These are phyloP conservation scores for Colletotrichum sansevieriae DNA, from an alignment of 2,329 filamentous ascomycete genomes.

Conservation along the genomic window DNA sequence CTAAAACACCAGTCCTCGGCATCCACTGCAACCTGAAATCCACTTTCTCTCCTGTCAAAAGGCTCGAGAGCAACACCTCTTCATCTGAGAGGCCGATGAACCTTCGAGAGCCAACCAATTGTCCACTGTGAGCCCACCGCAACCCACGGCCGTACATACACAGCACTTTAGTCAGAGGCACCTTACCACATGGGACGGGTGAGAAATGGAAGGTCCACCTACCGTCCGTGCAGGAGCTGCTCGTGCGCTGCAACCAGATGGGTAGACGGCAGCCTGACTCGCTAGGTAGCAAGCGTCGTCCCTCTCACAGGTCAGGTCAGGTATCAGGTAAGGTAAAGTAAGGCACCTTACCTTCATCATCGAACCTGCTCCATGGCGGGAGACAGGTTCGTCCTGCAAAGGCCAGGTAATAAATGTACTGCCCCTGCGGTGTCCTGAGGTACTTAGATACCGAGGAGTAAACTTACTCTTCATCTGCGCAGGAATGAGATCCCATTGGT, in stretches of 20 bases:
- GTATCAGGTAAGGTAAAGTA: neutral
- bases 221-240: conserved; percentile 25
- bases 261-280: conserved; percentile 30
- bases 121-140: neutral
- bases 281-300: neutral
- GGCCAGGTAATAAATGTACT: too few relatives aligned
- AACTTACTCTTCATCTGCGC: too few relatives aligned
- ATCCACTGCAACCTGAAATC: conserved; percentile 37
- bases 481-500: too few relatives aligned
- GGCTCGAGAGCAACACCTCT: neutral
- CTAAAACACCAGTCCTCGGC: conserved; percentile 38
- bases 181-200: conserved; percentile 29
- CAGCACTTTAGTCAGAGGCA: neutral
- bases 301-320: neutral
- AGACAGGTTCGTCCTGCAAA: too few relatives aligned
- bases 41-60: conserved; percentile 32
- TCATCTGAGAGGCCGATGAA: conserved; percentile 7
- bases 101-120: conserved; percentile 9
- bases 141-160: neutral
- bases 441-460: too few relatives aligned
- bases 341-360: neutral
- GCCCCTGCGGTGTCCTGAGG: too few relatives aligned
- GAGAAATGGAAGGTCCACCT: conserved; percentile 2
- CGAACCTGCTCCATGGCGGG: too few relatives aligned
- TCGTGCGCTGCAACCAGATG: conserved; percentile 23